These are phyloP conservation scores for Penicillium sp. DNA, from an alignment of 2,329 filamentous ascomycete genomes.

Conservation along the genomic window DNA sequence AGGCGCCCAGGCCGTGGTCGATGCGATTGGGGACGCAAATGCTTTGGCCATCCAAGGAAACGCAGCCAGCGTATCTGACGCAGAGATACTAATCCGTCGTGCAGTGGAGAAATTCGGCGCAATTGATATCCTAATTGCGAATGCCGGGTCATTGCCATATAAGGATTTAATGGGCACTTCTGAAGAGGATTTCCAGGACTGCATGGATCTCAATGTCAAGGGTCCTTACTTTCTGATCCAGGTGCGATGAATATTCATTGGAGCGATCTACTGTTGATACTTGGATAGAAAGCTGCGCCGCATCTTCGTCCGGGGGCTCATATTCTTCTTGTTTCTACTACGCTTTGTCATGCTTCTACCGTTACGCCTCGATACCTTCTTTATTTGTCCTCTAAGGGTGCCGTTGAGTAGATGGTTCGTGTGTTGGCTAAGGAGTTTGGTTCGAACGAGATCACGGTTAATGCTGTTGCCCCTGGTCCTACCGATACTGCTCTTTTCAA, in stretches of 20 bases:
- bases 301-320: slow-evolving; percentile 48
- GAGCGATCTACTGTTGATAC: background rate
- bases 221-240: slow-evolving; percentile 50
- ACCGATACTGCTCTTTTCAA: slow-evolving; percentile 54
- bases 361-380: slow-evolving; percentile 47
- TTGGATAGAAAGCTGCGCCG: slow-evolving; percentile 45
- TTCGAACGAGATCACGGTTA: slow-evolving; percentile 48
- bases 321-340: slow-evolving; percentile 52
- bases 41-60: slow-evolving; percentile 54
- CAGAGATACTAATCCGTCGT: slow-evolving; percentile 47
- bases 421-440: slow-evolving; percentile 53
- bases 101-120: slow-evolving; percentile 49
- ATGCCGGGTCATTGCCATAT: slow-evolving; percentile 50
- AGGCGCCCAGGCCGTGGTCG: slow-evolving; percentile 52
- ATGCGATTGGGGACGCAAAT: slow-evolving; percentile 43
- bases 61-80: slow-evolving; percentile 43
- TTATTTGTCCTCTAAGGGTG: slow-evolving; percentile 54
- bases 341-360: slow-evolving; percentile 33
- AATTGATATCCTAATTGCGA: slow-evolving; percentile 56
- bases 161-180: slow-evolving; percentile 47
- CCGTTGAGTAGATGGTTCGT: slow-evolving; percentile 55
- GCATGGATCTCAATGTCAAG: slow-evolving; percentile 53
- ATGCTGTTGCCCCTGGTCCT: slow-evolving; percentile 50
- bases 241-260: slow-evolving; percentile 5
- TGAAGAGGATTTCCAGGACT: slow-evolving; percentile 48